Base-by-base conservation (phyloP, 768 basidiomycete species). In the Dacryopinax spathularia region DNA sequence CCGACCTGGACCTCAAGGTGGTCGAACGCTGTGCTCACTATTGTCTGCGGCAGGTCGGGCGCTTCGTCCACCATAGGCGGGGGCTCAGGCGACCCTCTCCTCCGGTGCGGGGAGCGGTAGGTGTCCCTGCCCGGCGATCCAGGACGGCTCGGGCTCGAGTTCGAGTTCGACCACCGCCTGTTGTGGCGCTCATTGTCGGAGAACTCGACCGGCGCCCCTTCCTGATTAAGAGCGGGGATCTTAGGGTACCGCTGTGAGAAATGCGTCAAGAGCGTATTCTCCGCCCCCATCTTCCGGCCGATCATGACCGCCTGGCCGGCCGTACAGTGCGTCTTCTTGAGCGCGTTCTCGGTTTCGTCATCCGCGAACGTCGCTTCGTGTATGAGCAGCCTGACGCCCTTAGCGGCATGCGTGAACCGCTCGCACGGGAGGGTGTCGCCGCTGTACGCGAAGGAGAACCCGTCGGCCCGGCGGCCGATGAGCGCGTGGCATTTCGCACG, bases 341-440 rank as follows among this genome's bases (percentile, higher is more conserved):
- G 69, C 0, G 93, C 93, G 74, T 89, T 73, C 13, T 85, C 85
- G 20, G 76, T 81, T 69, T 93, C 83, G 62, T 88, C 88, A 69
- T 97, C 88, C 1, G 84, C 88, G 81, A 97, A 86, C 2, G 92
- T 92, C 0, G 94, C 90, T 72, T 98, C 95, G 69, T 98, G 95
- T 33, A 98, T 92, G 39, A 98, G 78, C 1, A 98, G 75, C 0
- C 91, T 91, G 0, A 88, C 86, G 41, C 75, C 70, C 65, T 77
- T 69, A 0, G 89, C 94, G 0, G 82, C 84, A 43, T 77, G 71
- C 25, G 86, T 82, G 2, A 98, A 77, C 29, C 77, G 77, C 12
- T 85, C 76, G 9, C 85, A 82, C 0, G 95, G 93, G 70, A 81
- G 78, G 0, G 94, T 97, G 72, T 98, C 95, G 4, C 86, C 94